Conservation (phyloP, 2,329 filamentous ascomycete species). For the Cercospora citrullina region DNA sequence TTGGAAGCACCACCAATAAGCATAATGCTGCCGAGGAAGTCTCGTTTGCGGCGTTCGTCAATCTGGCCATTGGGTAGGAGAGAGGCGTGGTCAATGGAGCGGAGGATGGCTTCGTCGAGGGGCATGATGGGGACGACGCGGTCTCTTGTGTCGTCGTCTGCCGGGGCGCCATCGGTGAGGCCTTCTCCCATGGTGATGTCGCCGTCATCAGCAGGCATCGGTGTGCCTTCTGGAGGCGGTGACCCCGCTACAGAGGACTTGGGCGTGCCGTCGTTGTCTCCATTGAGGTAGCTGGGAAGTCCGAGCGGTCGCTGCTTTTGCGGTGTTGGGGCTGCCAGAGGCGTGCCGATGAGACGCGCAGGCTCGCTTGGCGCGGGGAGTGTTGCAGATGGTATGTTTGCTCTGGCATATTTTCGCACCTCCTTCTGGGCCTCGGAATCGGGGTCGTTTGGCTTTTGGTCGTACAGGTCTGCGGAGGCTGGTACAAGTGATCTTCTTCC, state of each 20-base stretch:
- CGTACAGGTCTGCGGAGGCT: constrained; percentile 90
- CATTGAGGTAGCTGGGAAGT: constrained; percentile 66
- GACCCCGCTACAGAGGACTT: constrained; percentile 84
- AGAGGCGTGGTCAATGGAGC: constrained; percentile 82
- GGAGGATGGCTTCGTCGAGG: constrained; percentile 85
- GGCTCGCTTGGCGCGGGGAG: constrained; percentile 46
- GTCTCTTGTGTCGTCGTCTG: constrained; percentile 63
- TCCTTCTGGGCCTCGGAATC: constrained; percentile 78
- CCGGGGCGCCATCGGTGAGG: constrained; percentile 43
- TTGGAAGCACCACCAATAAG: constrained; percentile 83
- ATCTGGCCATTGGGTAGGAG: constrained; percentile 52
- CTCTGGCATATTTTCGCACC: constrained; percentile 55
- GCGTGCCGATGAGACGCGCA: constrained; percentile 45
- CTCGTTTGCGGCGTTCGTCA: constrained; percentile 89
- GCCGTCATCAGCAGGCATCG: constrained; percentile 62
- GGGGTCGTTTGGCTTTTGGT: constrained; percentile 88
- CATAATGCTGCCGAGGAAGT: constrained; percentile 88
- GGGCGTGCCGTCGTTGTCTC: constrained; percentile 72
- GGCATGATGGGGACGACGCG: constrained; percentile 77
- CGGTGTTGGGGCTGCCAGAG: constrained; percentile 30
- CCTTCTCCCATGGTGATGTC: constrained; percentile 49
- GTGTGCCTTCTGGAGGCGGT: constrained; percentile 74
- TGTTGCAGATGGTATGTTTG: constrained; percentile 41
- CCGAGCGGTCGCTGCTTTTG: constrained; percentile 53
- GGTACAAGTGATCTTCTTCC: constrained; percentile 79